Evolutionary conservation across 208 protist genomes (phyloP).

Genomic region (Tritrichomonas musculus): DNA sequence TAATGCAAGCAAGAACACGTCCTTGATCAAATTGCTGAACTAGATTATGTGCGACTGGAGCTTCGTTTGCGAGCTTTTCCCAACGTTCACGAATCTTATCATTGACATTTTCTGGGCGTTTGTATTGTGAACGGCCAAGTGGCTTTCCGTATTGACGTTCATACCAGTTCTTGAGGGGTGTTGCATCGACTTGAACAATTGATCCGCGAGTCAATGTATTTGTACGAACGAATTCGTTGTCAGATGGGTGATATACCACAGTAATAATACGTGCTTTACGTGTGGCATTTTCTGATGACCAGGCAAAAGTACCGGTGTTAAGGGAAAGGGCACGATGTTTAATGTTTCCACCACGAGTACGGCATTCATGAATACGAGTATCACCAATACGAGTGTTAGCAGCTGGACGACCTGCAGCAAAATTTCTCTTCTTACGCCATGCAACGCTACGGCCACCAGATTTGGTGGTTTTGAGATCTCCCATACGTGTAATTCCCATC

Average conservation of each 20-base stretch:
- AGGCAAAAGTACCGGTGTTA: slow-evolving; percentile 5
- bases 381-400: slow-evolving; percentile 26
- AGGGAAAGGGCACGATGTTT: not conserved
- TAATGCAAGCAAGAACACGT: not conserved
- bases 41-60: not conserved
- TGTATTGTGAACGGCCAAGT: not conserved
- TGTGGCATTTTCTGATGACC: not conserved
- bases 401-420: not conserved
- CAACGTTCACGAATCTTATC: not conserved
- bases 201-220: slow-evolving; percentile 4
- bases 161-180: slow-evolving; percentile 26
- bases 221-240: slow-evolving; percentile 29
- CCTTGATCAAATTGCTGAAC: not conserved
- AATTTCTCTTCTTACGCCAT: slow-evolving; percentile 12
- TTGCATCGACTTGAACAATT: slow-evolving; percentile 19
- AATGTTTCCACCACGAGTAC: slow-evolving; percentile 28
- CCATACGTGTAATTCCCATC: slow-evolving; percentile 32
- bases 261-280: slow-evolving; percentile 23
- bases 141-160: not conserved
- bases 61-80: not conserved
- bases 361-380: not conserved
- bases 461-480: slow-evolving; percentile 15
- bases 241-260: slow-evolving; percentile 12
- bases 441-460: not conserved
- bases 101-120: not conserved